Conservation (phyloP, 2,329 filamentous ascomycete genomes). For the Harringtonia lauricola region DNA sequence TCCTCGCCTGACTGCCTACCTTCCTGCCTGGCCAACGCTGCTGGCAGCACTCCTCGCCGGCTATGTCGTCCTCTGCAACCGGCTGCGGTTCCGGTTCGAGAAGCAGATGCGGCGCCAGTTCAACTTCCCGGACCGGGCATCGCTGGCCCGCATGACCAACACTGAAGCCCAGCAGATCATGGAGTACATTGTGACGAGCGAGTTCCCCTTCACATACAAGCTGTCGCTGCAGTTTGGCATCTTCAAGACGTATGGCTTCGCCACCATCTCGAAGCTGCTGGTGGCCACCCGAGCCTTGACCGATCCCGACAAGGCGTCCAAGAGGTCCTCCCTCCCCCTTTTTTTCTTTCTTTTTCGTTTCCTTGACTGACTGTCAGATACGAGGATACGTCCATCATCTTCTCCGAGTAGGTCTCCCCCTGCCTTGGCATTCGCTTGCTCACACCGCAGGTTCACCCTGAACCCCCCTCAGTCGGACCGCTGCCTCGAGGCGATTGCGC, state of each 20-base stretch:
- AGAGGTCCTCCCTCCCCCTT: slow-evolving; percentile 18
- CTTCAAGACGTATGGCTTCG: slow-evolving; percentile 31
- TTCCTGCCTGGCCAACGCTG: neutral
- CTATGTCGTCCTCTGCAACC: slow-evolving; percentile 23
- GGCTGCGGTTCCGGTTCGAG: slow-evolving; percentile 25
- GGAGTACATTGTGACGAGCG: slow-evolving; percentile 19
- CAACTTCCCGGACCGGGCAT: slow-evolving; percentile 22
- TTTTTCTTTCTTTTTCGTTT: neutral
- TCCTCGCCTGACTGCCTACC: neutral
- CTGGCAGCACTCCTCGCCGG: slow-evolving; percentile 13
- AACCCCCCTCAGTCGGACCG: slow-evolving; percentile 25
- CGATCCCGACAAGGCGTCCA: slow-evolving; percentile 19
- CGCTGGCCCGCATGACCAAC: slow-evolving; percentile 28
- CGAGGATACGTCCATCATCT: slow-evolving; percentile 28
- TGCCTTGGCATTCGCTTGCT: neutral
- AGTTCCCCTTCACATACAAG: slow-evolving; percentile 28
- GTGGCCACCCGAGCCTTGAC: slow-evolving; percentile 24
- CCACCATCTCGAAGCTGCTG: slow-evolving; percentile 25
- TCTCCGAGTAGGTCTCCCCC: slow-evolving; percentile 18
- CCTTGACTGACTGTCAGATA: slow-evolving; percentile 18
- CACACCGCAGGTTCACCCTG: slow-evolving; percentile 12
- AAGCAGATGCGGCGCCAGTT: slow-evolving; percentile 18
- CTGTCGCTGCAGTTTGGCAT: slow-evolving; percentile 26
- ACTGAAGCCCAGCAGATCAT: slow-evolving; percentile 33
- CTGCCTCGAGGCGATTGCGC: slow-evolving; percentile 22